phyloP scores from a whole-genome alignment of 352 stramenopile genomes.

The Globisporangium viniferum region DNA sequence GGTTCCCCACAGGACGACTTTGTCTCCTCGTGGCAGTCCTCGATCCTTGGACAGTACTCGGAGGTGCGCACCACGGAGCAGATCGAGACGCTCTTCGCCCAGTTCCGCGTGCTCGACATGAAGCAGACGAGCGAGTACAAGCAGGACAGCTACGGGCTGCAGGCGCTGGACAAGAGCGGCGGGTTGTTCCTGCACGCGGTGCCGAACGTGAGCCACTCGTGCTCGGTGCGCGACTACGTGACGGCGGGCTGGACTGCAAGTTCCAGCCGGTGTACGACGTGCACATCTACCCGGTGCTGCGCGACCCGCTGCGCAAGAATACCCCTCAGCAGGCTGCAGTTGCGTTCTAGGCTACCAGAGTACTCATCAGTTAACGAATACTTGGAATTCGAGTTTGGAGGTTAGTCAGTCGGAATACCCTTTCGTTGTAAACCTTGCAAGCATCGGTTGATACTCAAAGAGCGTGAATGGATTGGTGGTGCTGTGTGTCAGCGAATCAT shows the following conservation, averaged over 20 bases:
- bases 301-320: slow-evolving; percentile 3
- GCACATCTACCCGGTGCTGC: slow-evolving; percentile 28
- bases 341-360: background rate
- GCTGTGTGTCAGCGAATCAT: background rate
- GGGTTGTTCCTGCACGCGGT: slow-evolving; percentile 26
- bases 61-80: slow-evolving; percentile 15
- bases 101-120: slow-evolving; percentile 28
- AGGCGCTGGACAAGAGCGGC: slow-evolving; percentile 31
- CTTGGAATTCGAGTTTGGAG: background rate
- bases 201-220: slow-evolving; percentile 26
- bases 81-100: slow-evolving; percentile 28
- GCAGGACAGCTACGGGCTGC: slow-evolving; percentile 32
- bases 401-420: background rate
- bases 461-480: background rate
- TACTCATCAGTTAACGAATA: background rate
- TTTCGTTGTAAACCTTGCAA: background rate
- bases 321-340: background rate
- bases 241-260: slow-evolving; percentile 20
- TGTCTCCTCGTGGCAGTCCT: slow-evolving; percentile 26
- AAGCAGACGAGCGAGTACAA: slow-evolving; percentile 32
- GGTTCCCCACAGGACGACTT: slow-evolving; percentile 27
- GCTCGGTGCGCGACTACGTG: slow-evolving; percentile 27
- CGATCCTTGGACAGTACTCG: slow-evolving; percentile 24
- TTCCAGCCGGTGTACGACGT: slow-evolving; percentile 42
- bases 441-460: background rate